Base-by-base conservation (phyloP, 768 basidiomycete genomes). In the Mycena vitilis region DNA sequence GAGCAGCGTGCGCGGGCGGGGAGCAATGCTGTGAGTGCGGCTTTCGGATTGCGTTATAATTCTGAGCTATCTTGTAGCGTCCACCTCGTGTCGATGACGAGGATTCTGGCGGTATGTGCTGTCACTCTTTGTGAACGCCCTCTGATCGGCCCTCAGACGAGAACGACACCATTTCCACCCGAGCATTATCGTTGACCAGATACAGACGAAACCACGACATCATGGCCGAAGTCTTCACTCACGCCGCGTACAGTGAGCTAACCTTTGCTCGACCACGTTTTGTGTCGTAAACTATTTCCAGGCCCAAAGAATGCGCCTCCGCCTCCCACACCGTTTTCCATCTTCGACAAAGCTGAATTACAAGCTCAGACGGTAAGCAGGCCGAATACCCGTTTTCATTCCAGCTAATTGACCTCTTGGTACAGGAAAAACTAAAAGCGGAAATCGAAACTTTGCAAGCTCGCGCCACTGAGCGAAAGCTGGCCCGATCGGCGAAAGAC, bases 181-280 rank as follows among this genome's bases (percentile, higher is more conserved):
- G 91, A 49, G 87, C 91, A 3, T 82, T 94, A 18, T 91, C 94
- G 9, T 73, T 91, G 42, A 86, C 88, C 20, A 84, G 93, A 42
- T 95, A 94, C 74, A 87, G 85, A 71, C 88, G 93, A 8, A 95
- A 95, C 73, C 92, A 95, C 73, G 93, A 94, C 51, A 82, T 91
- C 67, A 95, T 95, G 93, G 91, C 91, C 74, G 91, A 91, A 49
- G 90, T 95, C 2, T 94, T 95, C 77, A 84, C 83, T 70, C 85
- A 87, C 71, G 93, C 93, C 25, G 91, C 90, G 0, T 91, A 88
- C 73, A 88, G 93, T 84, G 61, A 40, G 78, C 68, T 13, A 63
- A 23, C 25, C 30, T 49, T 63, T 69, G 16, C 65, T 36, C 10
- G 30, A 2, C 16, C 42, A 34, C 15, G 34, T 16, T 2, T 37